Evolutionary conservation across 2,329 filamentous ascomycete genomes (phyloP).

Genomic region (Diaporthe sp.): DNA sequence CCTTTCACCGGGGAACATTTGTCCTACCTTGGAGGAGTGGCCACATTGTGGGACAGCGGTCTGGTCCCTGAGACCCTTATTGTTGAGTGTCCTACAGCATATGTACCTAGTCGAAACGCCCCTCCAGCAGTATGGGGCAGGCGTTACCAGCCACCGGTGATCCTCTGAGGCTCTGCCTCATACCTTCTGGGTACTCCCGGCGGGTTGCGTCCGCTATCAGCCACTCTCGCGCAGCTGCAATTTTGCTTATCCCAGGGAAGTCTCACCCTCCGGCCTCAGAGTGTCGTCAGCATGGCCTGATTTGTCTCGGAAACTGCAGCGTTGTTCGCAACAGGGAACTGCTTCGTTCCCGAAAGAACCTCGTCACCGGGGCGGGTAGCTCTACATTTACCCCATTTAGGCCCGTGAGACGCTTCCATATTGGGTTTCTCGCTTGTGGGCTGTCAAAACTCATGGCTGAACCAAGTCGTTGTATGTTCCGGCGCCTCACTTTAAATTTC

Average conservation of each 20-base stretch:
- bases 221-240: slow-evolving; percentile 5
- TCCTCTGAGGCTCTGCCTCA: slow-evolving; percentile 34
- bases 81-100: slow-evolving; percentile 15
- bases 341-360: slow-evolving; percentile 13
- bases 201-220: slow-evolving; percentile 23
- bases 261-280: slow-evolving; percentile 6
- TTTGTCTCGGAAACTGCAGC: slow-evolving; percentile 21
- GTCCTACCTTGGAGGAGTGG: slow-evolving; percentile 3
- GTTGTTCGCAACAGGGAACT: slow-evolving; percentile 1
- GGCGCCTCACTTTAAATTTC: slow-evolving; percentile 37
- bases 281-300: slow-evolving; percentile 22
- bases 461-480: slow-evolving; percentile 29
- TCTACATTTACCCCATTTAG: background rate
- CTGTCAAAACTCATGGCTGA: slow-evolving; percentile 36
- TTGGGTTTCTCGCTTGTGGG: slow-evolving; percentile 35
- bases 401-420: slow-evolving; percentile 17
- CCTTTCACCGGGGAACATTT: background rate
- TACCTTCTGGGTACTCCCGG: background rate
- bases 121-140: background rate
- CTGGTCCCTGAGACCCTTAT: slow-evolving; percentile 24
- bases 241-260: slow-evolving; percentile 14
- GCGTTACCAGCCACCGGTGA: slow-evolving; percentile 1
- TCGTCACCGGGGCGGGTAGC: background rate
- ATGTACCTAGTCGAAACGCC: slow-evolving; percentile 11
- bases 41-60: slow-evolving; percentile 16